These are phyloP conservation scores for Scolecobasidium constrictum DNA, from an alignment of 2,329 filamentous ascomycete genomes.

Conservation along the genomic window DNA sequence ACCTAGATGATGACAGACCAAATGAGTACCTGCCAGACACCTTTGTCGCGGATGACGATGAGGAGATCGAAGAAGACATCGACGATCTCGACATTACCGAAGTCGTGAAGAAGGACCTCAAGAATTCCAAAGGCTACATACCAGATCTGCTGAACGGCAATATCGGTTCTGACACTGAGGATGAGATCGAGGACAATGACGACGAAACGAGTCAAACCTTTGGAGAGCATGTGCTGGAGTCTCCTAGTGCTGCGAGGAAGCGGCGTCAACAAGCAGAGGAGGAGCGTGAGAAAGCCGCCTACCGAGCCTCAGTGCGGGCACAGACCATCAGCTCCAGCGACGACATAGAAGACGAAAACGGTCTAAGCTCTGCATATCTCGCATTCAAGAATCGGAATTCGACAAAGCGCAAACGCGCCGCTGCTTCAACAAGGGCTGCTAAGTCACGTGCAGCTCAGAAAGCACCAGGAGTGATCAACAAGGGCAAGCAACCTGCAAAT, in stretches of 20 bases:
- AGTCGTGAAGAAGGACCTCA: constrained; percentile 19
- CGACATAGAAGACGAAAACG: constrained; percentile 29
- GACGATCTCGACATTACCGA: constrained; percentile 34
- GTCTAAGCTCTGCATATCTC: constrained; percentile 45
- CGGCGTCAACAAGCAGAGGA: not conserved
- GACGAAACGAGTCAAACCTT: not conserved
- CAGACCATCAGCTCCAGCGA: constrained; percentile 31
- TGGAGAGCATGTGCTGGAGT: not conserved
- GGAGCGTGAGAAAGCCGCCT: not conserved
- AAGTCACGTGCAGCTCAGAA: not conserved
- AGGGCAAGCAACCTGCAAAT: not conserved
- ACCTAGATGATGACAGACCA: too few relatives aligned
- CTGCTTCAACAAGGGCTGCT: constrained; percentile 2
- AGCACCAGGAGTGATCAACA: not conserved
- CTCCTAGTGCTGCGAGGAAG: too few relatives aligned
- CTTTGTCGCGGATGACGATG: too few relatives aligned
- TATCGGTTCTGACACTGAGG: constrained; percentile 1
- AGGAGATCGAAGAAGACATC: constrained; percentile 14
- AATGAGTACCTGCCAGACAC: too few relatives aligned
- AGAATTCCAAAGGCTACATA: not conserved
- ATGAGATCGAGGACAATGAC: not conserved
- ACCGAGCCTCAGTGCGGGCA: not conserved
- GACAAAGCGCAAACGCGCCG: constrained; percentile 8
- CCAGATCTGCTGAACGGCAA: not conserved
- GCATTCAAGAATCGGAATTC: constrained; percentile 44